Conservation (phyloP, 495 filamentous ascomycete species). For the Articulospora tetracladia region DNA sequence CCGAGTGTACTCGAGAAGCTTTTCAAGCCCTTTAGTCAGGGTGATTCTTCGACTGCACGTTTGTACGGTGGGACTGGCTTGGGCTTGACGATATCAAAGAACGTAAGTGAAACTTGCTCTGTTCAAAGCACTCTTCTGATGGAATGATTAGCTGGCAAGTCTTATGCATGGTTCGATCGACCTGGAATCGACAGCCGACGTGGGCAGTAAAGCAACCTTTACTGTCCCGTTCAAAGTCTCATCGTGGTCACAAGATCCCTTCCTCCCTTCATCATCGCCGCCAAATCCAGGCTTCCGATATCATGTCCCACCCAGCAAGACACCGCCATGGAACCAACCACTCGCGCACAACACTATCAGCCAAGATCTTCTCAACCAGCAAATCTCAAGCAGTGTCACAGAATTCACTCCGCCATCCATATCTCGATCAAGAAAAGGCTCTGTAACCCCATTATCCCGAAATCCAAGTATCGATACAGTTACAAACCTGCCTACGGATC, state of each 20-base stretch:
- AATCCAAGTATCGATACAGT: background rate
- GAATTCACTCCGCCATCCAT: slow-evolving; percentile 21
- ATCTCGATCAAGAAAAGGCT: background rate
- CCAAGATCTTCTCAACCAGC: slow-evolving; percentile 28
- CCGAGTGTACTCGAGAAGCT: slow-evolving; percentile 64
- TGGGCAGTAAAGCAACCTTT: slow-evolving; percentile 61
- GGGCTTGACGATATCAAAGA: slow-evolving; percentile 74
- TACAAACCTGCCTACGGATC: slow-evolving; percentile 19
- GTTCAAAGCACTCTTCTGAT: background rate
- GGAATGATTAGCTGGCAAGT: slow-evolving; percentile 56
- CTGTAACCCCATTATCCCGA: background rate
- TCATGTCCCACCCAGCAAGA: slow-evolving; percentile 29
- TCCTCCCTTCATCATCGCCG: background rate
- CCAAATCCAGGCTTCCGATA: slow-evolving; percentile 8
- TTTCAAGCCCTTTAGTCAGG: slow-evolving; percentile 83
- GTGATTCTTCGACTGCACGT: slow-evolving; percentile 69
- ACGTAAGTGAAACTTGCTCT: slow-evolving; percentile 18
- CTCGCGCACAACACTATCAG: slow-evolving; percentile 24
- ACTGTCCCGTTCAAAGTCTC: slow-evolving; percentile 56
- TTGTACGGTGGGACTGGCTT: slow-evolving; percentile 77
- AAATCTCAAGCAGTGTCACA: slow-evolving; percentile 27
- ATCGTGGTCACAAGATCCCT: background rate
- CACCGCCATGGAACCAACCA: slow-evolving; percentile 15
- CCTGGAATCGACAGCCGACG: slow-evolving; percentile 49
- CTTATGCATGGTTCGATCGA: slow-evolving; percentile 76